Conservation (phyloP, 2,329 filamentous ascomycete genomes). For the Xylaria sp. region DNA sequence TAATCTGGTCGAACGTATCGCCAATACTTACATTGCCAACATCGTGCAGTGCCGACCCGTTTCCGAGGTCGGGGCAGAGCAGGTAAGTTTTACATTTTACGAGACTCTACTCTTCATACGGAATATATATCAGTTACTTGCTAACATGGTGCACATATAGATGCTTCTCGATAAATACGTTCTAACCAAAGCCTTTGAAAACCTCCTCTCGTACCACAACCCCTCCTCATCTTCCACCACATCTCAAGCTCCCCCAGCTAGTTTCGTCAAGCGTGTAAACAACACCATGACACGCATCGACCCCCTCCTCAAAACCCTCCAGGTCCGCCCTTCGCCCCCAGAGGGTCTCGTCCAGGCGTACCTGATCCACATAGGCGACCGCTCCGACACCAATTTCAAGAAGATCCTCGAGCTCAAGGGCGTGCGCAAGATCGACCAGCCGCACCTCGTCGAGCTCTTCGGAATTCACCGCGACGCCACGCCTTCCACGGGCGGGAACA, state of each 20-base stretch:
- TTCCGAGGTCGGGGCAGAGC: constrained; percentile 93
- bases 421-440: constrained; percentile 84
- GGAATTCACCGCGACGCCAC: constrained; percentile 77
- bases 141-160: constrained; percentile 55
- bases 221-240: constrained; percentile 51
- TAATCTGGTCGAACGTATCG: constrained; percentile 90
- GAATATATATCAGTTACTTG: not conserved
- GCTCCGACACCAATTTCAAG: constrained; percentile 92
- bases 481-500: constrained; percentile 69
- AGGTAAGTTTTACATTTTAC: constrained; percentile 61
- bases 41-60: constrained; percentile 91
- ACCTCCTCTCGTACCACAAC: constrained; percentile 74
- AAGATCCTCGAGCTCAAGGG: constrained; percentile 97
- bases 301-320: constrained; percentile 92
- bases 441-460: constrained; percentile 87
- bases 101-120: not conserved
- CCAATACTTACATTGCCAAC: constrained; percentile 81
- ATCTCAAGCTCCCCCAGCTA: constrained; percentile 59
- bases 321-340: constrained; percentile 89
- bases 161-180: constrained; percentile 97
- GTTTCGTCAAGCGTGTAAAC: constrained; percentile 88
- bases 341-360: constrained; percentile 97
- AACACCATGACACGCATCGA: constrained; percentile 88
- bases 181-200: constrained; percentile 81
- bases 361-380: constrained; percentile 94